These are phyloP conservation scores for Globisporangium recalcitrans DNA, from an alignment of 352 stramenopile genomes.

Conservation along the genomic window DNA sequence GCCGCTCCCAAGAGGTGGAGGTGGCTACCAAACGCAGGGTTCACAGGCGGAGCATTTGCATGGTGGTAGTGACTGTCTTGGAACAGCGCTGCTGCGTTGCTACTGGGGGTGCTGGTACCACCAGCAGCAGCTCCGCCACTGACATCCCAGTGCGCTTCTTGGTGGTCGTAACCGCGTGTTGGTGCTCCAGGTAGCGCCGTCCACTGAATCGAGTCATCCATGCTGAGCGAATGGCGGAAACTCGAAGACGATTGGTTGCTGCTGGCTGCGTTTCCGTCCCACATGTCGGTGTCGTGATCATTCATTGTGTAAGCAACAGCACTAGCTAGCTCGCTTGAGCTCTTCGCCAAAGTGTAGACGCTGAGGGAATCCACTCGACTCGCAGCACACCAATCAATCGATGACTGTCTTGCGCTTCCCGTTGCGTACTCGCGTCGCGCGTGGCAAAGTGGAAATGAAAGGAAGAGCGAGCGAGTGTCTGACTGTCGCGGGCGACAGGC, in stretches of 20 bases:
- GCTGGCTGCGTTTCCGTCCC: not conserved
- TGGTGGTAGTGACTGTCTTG: not conserved
- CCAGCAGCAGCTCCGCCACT: not conserved
- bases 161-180: not conserved
- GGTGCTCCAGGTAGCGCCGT: not conserved
- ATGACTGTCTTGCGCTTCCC: no score
- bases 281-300: not conserved
- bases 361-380: not conserved
- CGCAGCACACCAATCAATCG: not conserved
- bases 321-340: not conserved
- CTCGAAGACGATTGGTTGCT: not conserved
- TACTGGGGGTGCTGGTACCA: not conserved
- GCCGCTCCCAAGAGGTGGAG: not conserved
- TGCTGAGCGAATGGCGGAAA: not conserved
- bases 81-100: no score
- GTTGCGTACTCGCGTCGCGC: not conserved
- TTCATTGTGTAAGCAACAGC: not conserved
- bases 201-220: not conserved
- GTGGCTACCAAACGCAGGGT: not conserved
- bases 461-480: not conserved
- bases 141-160: not conserved
- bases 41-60: not conserved
- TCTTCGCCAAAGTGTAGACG: not conserved
- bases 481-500: slow-evolving; percentile 17
- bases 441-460: not conserved